Conservation (phyloP, 192 early-diverging fungal species). For the Anaeromyces robustus region DNA sequence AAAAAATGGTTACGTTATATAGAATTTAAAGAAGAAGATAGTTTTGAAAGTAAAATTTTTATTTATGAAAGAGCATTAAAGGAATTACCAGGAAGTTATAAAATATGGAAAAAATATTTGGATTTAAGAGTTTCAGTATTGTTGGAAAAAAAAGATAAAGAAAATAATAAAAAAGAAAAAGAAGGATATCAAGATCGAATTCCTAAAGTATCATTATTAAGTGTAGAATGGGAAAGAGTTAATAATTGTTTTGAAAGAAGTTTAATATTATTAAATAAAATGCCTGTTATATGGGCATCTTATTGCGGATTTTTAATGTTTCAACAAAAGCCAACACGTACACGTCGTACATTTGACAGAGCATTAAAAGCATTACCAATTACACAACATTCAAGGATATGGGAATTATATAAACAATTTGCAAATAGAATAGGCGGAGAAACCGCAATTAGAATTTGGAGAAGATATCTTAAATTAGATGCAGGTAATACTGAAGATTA, state of each 20-base stretch:
- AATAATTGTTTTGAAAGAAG: slow-evolving; percentile 72
- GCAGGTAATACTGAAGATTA: slow-evolving; percentile 61
- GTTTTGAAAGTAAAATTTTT: slow-evolving; percentile 22
- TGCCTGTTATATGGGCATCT: slow-evolving; percentile 83
- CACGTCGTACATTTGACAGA: slow-evolving; percentile 77
- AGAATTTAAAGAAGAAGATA: slow-evolving; percentile 55
- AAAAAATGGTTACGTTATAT: slow-evolving; percentile 79
- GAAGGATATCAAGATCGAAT: slow-evolving; percentile 30
- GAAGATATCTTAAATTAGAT: slow-evolving; percentile 73
- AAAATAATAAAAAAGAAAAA: slow-evolving; percentile 4
- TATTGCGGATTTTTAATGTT: slow-evolving; percentile 55
- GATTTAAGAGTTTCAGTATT: slow-evolving; percentile 35
- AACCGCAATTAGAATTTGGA: slow-evolving; percentile 61
- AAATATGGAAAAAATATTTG: slow-evolving; percentile 76
- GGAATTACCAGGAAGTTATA: slow-evolving; percentile 64
- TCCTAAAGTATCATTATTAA: slow-evolving; percentile 19
- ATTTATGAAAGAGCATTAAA: slow-evolving; percentile 80
- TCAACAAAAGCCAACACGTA: slow-evolving; percentile 32
- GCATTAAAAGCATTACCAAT: slow-evolving; percentile 77
- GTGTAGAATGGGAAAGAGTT: slow-evolving; percentile 41
- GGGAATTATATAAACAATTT: slow-evolving; percentile 73
- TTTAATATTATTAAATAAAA: slow-evolving; percentile 85
- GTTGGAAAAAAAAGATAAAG: slow-evolving; percentile 13
- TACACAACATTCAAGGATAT: slow-evolving; percentile 87
- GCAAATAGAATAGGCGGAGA: slow-evolving; percentile 62